Percentiles rank a stretch among this genome's conserved stretches.
These are phyloP conservation scores for Metschnikowia vanudenii DNA, from an alignment of 805 yeast genomes.

Conservation along the genomic window DNA sequence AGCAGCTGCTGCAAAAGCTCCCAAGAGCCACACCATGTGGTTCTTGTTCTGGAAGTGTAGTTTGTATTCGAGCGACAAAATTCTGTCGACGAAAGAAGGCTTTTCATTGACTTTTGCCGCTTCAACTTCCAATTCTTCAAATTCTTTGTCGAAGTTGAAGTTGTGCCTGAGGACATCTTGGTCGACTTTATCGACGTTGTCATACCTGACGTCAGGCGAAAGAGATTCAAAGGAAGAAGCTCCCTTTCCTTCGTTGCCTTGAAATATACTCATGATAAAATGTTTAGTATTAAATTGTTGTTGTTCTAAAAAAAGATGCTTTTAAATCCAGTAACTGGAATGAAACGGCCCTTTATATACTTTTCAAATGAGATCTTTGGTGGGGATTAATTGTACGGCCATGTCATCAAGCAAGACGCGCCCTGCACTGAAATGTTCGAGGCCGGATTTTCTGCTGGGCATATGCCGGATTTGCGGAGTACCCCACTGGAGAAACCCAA, in stretches of 20 bases:
- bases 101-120: conserved; percentile 30
- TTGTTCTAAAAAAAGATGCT: background rate
- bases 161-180: conserved; percentile 30
- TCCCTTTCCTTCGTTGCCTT: conserved; percentile 18
- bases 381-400: conserved; percentile 8
- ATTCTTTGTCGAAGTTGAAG: conserved; percentile 35
- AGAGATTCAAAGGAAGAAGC: conserved; percentile 20
- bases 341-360: background rate
- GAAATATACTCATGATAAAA: conserved; percentile 19
- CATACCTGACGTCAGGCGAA: conserved; percentile 18
- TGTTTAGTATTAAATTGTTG: background rate
- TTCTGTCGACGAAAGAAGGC: conserved; percentile 37
- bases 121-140: conserved; percentile 31
- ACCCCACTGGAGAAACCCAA: conserved; percentile 2
- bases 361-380: background rate
- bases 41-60: conserved; percentile 45
- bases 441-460: conserved; percentile 2
- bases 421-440: conserved; percentile 1
- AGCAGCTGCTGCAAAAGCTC: conserved; percentile 58
- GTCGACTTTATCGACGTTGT: conserved; percentile 24
- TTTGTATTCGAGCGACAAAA: conserved; percentile 36
- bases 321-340: background rate
- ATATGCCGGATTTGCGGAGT: conserved; percentile 10
- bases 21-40: conserved; percentile 45
- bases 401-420: conserved; percentile 1